Evolutionary conservation across 1,284 basidiomycete species (phyloP).

Genomic region (Sporisorium graminicola): DNA sequence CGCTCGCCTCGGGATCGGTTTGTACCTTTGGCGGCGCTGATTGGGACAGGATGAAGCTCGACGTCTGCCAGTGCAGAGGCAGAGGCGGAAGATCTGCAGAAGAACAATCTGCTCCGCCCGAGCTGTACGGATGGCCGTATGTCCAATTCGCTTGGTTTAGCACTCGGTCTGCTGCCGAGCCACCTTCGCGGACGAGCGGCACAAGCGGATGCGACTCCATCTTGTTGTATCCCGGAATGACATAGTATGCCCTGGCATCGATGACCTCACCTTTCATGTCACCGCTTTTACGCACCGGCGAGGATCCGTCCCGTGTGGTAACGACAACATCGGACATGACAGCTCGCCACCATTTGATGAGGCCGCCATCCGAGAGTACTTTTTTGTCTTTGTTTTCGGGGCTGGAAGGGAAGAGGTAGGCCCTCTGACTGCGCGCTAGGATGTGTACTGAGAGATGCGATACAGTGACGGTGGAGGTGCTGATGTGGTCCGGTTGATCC

Average conservation of each 20-base stretch:
- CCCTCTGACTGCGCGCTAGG: constrained; percentile 88
- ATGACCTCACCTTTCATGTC: constrained; percentile 1
- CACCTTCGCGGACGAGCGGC: constrained; percentile 39
- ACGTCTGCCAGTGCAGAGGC: constrained; percentile 50
- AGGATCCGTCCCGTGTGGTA: constrained; percentile 8
- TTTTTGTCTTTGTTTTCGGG: constrained; percentile 78
- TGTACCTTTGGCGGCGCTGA: background rate
- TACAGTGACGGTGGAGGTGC: constrained; percentile 13
- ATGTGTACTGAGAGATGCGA: constrained; percentile 76
- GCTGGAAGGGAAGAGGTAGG: constrained; percentile 96
- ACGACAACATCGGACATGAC: constrained; percentile 56
- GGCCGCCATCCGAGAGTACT: constrained; percentile 80
- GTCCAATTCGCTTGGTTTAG: constrained; percentile 45
- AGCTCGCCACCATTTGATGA: constrained; percentile 92
- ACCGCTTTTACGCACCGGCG: constrained; percentile 12
- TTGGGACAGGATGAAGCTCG: constrained; percentile 21
- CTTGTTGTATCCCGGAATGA: constrained; percentile 62
- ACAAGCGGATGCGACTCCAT: constrained; percentile 62
- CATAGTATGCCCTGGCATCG: constrained; percentile 56
- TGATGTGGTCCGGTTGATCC: background rate
- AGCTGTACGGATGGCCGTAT: constrained; percentile 67
- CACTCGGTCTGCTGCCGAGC: constrained; percentile 2
- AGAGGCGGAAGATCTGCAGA: constrained; percentile 43
- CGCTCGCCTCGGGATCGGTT: constrained; percentile 11
- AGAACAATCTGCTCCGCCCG: constrained; percentile 17